Base-by-base conservation (phyloP, 768 basidiomycete genomes). In the Pleurotus cornucopiae region DNA sequence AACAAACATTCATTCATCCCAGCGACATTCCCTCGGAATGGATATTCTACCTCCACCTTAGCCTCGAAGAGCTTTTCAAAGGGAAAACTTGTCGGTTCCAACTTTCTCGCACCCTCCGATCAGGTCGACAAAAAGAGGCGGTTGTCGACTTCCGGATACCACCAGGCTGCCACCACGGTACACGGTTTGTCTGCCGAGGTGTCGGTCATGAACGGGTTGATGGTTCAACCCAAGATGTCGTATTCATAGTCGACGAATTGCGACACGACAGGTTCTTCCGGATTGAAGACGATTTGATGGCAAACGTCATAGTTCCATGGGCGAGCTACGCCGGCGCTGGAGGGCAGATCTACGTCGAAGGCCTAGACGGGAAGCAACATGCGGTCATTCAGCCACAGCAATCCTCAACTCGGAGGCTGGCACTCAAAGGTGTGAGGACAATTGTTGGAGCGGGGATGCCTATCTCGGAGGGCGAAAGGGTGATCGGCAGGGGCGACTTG, bases 191-290 rank as follows among this genome's bases (percentile, higher is more conserved):
- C 39, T 86, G 84, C 57, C 76, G 79, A 38, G 74, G 78, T n/a
- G 79, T 81, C 6, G 87, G 87, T n/a, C 84, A 88, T 69, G 84
- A 89, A 61, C 73, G 78, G 55, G 72, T 73, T 58, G 76, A 79
- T 55, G 80, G 81, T 11, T 67, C 72, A 9, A 77, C 79, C 51
- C 86, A 89, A 61, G 85, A 88, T 54, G 77, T 89, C 52, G 79
- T 83, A 16, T 89, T 89, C 61, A 67, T 88, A 49, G 71, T 88
- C 26, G 81, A 85, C 61, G 80, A 86, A 63, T 69, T 76, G 18
- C 74, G 76, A 45, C 84, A 88, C 60, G 72, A 80, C 44, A 73
- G 77, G 34, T 88, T 88, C 64, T 69, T 73, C 13, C 73, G 87
- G 55, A 69, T 78, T 13, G 77, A 78, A 40, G 78, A 86, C 58